phyloP scores from a whole-genome alignment of 768 basidiomycete species.

The Termitomyces sp. region DNA sequence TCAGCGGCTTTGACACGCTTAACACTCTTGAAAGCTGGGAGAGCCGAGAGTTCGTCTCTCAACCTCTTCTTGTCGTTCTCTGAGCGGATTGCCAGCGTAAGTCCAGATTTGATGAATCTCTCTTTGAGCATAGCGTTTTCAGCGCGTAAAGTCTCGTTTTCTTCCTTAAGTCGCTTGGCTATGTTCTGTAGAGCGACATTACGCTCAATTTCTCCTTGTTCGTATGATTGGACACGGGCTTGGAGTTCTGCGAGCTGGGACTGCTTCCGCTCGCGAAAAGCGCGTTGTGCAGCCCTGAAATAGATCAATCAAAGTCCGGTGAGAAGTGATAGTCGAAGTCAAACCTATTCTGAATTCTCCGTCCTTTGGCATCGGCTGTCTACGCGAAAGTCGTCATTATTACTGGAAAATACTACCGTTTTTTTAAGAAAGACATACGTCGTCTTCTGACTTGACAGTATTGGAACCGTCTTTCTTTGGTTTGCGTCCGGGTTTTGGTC shows the following conservation, averaged over 20 bases:
- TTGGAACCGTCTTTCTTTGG: constrained; percentile 66
- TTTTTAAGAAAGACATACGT: constrained; percentile 35
- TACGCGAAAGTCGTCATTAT: constrained; percentile 6
- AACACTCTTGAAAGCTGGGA: constrained; percentile 31
- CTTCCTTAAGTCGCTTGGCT: constrained; percentile 82
- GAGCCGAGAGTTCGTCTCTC: constrained; percentile 46
- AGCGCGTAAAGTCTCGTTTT: constrained; percentile 69
- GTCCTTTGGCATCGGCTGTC: constrained; percentile 49
- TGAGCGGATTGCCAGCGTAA: constrained; percentile 24
- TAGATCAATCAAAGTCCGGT: constrained; percentile 6
- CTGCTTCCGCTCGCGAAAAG: constrained; percentile 87
- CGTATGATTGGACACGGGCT: constrained; percentile 79
- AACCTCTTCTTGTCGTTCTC: constrained; percentile 54
- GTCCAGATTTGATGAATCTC: constrained; percentile 39
- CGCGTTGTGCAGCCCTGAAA: constrained; percentile 78
- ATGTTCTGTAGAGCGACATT: constrained; percentile 81
- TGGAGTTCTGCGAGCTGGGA: constrained; percentile 85
- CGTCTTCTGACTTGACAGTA: constrained; percentile 32
- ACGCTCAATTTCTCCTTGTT: constrained; percentile 88
- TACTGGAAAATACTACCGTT: neutral
- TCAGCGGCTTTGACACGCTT: constrained; percentile 16
- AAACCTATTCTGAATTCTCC: constrained; percentile 77
- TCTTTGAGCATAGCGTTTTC: constrained; percentile 66
- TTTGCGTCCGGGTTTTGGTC: constrained; percentile 84
- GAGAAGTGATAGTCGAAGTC: neutral